Base-by-base conservation (phyloP, 2,329 filamentous ascomycete genomes). In the Trichophyton simii region DNA sequence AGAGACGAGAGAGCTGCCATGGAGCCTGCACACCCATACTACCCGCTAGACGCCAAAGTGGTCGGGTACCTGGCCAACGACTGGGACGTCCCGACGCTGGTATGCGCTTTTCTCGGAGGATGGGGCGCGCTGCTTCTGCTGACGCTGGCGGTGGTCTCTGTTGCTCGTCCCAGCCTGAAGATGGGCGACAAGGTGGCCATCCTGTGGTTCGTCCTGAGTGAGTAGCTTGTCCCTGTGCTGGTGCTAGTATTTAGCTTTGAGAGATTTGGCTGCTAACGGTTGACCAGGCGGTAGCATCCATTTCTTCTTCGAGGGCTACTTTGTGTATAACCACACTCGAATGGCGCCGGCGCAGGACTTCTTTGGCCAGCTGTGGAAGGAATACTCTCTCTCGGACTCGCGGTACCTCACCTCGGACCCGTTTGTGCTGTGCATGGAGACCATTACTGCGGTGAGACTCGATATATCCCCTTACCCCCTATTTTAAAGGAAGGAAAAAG, bases 361-460 rank as follows among this genome's bases (percentile, higher is more conserved):
- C 6, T 87, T 91, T 61, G 89, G 87, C 2, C 89, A 96, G 76
- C 78, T 95, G 52, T 96, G 91, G 91, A 96, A 96, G 71, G 91
- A 96, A 74, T 96, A 96, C 72, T 82, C 88, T 2, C 80, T 91
- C 38, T 91, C 88, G 1, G 91, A 96, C 75, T 95, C 90, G 60
- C 82, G 91, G 50, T 96, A 96, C 70, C 77, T 96, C 67, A 91
- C 87, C 1, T 84, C 85, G 18, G 88, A 94, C 70, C 81, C 86
- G 0, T 91, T 95, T 68, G 90, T 94, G 67, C 78, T 95, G n/a
- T 91, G 88, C 72, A 86, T 95, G 73, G 91, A 96, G 78, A 84
- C 82, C 18, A 83, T 95, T 64, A 95, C 91, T 0, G 85, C 85
- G 48, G 87, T 91, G 75, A 69, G 84, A 73, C 46, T 38, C 34